Conservation (phyloP, 208 protist species). For the Wallacemonas sp. region DNA sequence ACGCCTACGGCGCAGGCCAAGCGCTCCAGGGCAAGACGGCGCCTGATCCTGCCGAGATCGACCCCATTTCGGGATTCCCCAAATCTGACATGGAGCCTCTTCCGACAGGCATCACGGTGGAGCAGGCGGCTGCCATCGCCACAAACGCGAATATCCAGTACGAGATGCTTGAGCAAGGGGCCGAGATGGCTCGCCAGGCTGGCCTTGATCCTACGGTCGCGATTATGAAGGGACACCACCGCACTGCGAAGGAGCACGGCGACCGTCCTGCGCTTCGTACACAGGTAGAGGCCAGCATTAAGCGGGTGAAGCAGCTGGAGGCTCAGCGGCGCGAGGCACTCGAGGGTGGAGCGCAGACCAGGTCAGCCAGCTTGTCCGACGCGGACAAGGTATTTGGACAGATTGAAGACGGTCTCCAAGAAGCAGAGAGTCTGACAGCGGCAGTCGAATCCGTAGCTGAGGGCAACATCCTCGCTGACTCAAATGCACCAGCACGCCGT, state of each 20-base stretch:
- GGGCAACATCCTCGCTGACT: too few species aligned
- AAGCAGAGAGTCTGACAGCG: too few species aligned
- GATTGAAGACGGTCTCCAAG: slow-evolving; percentile 27
- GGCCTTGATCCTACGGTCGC: slow-evolving; percentile 62
- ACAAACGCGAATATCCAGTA: slow-evolving; percentile 73
- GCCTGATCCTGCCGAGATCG: slow-evolving; percentile 35
- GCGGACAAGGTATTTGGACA: slow-evolving; percentile 16
- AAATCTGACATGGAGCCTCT: slow-evolving; percentile 75
- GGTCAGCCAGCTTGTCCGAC: neutral
- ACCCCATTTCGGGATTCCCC: slow-evolving; percentile 79
- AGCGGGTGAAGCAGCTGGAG: slow-evolving; percentile 54
- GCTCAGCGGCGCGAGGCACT: slow-evolving; percentile 28
- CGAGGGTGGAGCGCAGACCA: slow-evolving; percentile 12
- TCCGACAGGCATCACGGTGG: slow-evolving; percentile 79
- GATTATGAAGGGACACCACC: slow-evolving; percentile 62
- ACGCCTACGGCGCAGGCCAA: slow-evolving; percentile 76
- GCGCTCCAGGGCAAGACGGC: slow-evolving; percentile 38
- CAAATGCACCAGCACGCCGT: too few species aligned
- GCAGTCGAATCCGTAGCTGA: too few species aligned
- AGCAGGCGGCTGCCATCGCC: slow-evolving; percentile 79
- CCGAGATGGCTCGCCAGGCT: slow-evolving; percentile 52
- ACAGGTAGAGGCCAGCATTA: slow-evolving; percentile 71
- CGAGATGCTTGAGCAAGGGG: slow-evolving; percentile 77
- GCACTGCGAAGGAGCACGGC: slow-evolving; percentile 57
- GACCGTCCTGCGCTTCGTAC: slow-evolving; percentile 63